phyloP scores from a whole-genome alignment of 1,139 yeast species.

The Blastobotrys apis region DNA sequence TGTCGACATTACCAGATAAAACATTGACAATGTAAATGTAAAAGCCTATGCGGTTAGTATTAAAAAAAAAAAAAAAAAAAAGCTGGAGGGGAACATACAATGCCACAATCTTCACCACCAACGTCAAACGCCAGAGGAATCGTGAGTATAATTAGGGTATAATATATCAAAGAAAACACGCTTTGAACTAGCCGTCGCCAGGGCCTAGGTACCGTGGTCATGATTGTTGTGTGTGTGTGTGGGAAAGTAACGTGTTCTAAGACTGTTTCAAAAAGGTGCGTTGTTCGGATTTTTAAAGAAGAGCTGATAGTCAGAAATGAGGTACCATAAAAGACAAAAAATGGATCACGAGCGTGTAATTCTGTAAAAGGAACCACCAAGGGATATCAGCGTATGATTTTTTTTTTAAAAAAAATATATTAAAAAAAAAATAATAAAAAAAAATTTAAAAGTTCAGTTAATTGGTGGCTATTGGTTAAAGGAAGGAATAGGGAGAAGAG shows the following conservation, averaged over 20 bases:
- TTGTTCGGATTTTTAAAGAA: too few relatives aligned
- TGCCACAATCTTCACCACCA: constrained; percentile 87
- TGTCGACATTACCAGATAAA: constrained; percentile 71
- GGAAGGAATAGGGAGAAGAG: too few relatives aligned
- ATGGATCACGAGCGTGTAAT: too few relatives aligned
- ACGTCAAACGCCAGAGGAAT: constrained; percentile 94
- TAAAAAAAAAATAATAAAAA: too few relatives aligned
- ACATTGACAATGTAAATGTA: constrained; percentile 65
- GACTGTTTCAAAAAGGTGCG: too few relatives aligned
- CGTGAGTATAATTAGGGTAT: constrained; percentile 68
- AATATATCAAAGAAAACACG: constrained; percentile 31
- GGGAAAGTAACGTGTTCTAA: not conserved
- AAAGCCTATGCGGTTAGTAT: constrained; percentile 34
- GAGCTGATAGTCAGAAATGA: too few relatives aligned
- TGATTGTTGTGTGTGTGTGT: constrained; percentile 2
- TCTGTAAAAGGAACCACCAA: too few relatives aligned
- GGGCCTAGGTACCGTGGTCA: constrained; percentile 9
- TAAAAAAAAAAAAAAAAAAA: not conserved
- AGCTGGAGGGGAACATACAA: constrained; percentile 39
- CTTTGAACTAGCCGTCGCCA: constrained; percentile 26
- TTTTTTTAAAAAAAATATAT: too few relatives aligned
- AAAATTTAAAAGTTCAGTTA: too few relatives aligned
- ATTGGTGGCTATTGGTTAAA: too few relatives aligned
- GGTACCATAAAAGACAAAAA: too few relatives aligned
- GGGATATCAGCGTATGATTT: too few relatives aligned